Conservation (phyloP, 371 early-diverging fungal genomes). For the Rhizopus microsporus region DNA sequence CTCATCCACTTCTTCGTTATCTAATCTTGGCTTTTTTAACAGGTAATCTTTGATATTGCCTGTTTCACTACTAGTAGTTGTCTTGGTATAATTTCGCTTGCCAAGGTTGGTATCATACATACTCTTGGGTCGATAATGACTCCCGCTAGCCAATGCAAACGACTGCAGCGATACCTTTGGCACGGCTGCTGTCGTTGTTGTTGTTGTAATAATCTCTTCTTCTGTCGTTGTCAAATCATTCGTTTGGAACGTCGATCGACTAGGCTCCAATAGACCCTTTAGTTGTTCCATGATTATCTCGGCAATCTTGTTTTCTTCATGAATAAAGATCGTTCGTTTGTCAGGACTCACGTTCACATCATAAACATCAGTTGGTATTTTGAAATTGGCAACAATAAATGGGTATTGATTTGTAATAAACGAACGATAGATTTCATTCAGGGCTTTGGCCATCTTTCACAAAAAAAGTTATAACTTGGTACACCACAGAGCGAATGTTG, state of each 20-base stretch:
- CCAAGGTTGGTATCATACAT: neutral
- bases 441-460: constrained; percentile 45
- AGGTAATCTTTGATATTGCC: too few relatives aligned
- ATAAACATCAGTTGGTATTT: constrained; percentile 56
- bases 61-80: neutral
- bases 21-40: constrained; percentile 9
- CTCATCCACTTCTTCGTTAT: constrained; percentile 22
- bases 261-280: constrained; percentile 57
- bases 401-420: constrained; percentile 79
- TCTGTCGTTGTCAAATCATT: constrained; percentile 1
- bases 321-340: constrained; percentile 87
- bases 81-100: neutral
- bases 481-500: neutral
- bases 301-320: constrained; percentile 58
- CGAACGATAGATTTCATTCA: constrained; percentile 82
- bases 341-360: constrained; percentile 97
- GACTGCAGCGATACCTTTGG: neutral
- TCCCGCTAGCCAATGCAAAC: neutral
- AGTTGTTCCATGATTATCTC: constrained; percentile 34
- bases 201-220: neutral
- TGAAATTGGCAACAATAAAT: constrained; percentile 72
- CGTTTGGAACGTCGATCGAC: constrained; percentile 53
- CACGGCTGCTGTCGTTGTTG: neutral
- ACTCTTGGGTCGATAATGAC: neutral
- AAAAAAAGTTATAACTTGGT: neutral